Conservation (phyloP, 2,329 filamentous ascomycete species). For the Fusarium buharicum region DNA sequence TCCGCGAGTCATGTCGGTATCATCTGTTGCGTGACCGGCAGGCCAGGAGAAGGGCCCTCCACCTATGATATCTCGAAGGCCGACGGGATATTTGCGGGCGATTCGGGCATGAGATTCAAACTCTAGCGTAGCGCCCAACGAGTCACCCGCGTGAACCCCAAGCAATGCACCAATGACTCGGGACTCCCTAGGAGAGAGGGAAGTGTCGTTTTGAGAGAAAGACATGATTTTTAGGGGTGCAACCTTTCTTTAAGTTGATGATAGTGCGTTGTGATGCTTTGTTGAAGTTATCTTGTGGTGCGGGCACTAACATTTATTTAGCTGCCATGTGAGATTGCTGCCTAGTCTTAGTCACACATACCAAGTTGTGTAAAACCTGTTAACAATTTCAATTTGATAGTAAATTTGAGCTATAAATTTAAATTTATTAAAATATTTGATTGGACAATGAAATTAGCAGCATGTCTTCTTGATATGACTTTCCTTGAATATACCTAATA, state of each 20-base stretch:
- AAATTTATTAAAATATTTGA: no score
- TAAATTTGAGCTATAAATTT: no score
- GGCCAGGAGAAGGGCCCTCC: conserved; percentile 58
- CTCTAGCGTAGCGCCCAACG: conserved; percentile 58
- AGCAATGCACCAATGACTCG: conserved; percentile 57
- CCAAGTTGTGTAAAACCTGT: no score
- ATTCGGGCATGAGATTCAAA: conserved; percentile 53
- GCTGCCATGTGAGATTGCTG: background rate
- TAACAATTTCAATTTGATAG: no score
- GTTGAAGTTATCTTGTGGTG: background rate
- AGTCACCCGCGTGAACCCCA: conserved; percentile 59
- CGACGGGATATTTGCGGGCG: conserved; percentile 49
- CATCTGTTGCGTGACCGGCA: conserved; percentile 58
- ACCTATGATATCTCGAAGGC: conserved; percentile 56
- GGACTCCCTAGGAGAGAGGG: conserved; percentile 35
- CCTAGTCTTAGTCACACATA: background rate
- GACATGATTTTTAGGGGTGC: conserved; percentile 3
- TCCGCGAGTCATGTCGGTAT: conserved; percentile 59
- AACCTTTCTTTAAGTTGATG: background rate
- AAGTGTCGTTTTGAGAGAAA: background rate
- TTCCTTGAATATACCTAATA: no score
- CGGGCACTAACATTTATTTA: background rate
- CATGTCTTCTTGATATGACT: no score
- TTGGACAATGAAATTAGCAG: no score
- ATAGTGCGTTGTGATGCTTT: background rate